Evolutionary conservation across 1,139 yeast genomes (phyloP), one percentile per base, ranked within the genome.

Genomic region (Casaregolazyma lundiana): DNA sequence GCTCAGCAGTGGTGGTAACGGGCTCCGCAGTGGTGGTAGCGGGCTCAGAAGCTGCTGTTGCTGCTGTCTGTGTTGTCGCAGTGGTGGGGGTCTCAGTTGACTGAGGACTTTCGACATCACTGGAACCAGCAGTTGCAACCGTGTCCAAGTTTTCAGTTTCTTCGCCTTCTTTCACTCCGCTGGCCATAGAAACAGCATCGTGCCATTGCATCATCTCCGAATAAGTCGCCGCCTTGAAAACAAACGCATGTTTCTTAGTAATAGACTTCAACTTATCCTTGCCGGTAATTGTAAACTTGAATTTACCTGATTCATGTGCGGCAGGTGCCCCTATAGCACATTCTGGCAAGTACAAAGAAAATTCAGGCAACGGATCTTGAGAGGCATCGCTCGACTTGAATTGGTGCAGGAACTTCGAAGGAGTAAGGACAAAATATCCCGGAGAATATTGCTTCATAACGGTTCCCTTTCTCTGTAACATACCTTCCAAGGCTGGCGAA

Each of bases 121-220:
- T 21, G 16, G 37, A 11, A 6, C 24, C 45, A 22, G 20, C 35
- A 26, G 24, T 22, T 8, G 16, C 37, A 34, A 34, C 21, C 15
- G 37, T 15, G 9, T 17, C 16, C 19, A 17, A 17, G 17, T 15
- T 19, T 9, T 17, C 19, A 16, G 24, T 16, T 24, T 45, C 46
- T 15, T 38, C 46, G 16, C 46, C 47, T 15, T 46, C 54, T 30
- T 44, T 48, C 20, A 49, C 48, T 16, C 50, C 48, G 35, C 43
- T 45, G 17, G 49, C 41, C 21, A 38, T 49, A 43, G 62, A 53
- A 43, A 73, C 53, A 4, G 73, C 75, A 13, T 62, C 63, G 59
- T 71, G 67, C 80, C 80, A 76, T 2, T 64, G 65, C 30, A 53
- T 53, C 52, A 71, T 64, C 52, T 76, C 80, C 36, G 68, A 74